Conservation (phyloP, 2,329 filamentous ascomycete species). For the Monilinia fructicola region DNA sequence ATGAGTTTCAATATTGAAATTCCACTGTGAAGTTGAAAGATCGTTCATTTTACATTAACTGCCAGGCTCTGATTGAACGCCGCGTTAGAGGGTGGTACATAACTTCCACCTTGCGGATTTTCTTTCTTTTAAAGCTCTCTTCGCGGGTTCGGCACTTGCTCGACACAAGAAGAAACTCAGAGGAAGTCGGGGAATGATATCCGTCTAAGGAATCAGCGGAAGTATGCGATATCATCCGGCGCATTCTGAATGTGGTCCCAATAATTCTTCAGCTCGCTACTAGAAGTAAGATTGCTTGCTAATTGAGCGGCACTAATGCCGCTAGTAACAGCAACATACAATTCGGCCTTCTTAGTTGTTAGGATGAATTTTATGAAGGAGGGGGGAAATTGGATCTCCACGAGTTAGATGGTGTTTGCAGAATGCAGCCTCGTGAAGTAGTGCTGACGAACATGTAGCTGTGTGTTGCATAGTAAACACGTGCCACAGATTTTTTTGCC, state of each 20-base stretch:
- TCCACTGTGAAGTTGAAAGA: constrained; percentile 16
- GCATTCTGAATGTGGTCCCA: constrained; percentile 28
- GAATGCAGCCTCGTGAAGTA: too few relatives aligned
- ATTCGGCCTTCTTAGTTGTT: constrained; percentile 21
- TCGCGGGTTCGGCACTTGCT: constrained; percentile 15
- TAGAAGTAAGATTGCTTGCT: constrained; percentile 20
- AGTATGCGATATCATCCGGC: constrained; percentile 20
- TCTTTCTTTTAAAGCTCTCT: constrained; percentile 6
- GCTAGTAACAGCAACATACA: constrained; percentile 25
- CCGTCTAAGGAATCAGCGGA: not conserved
- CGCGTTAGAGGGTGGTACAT: constrained; percentile 22
- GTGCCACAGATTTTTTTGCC: too few relatives aligned
- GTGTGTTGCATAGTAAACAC: too few relatives aligned
- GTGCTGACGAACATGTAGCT: too few relatives aligned
- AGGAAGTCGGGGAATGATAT: constrained; percentile 16
- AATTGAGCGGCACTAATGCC: constrained; percentile 24
- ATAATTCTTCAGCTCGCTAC: constrained; percentile 29
- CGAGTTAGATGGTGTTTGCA: too few relatives aligned
- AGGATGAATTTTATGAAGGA: too few relatives aligned
- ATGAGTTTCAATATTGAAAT: constrained; percentile 15
- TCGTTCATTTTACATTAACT: not conserved
- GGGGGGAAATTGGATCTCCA: too few relatives aligned
- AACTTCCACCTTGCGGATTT: not conserved
- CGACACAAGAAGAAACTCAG: constrained; percentile 18
- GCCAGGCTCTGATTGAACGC: constrained; percentile 19